Evolutionary conservation across 805 yeast species (phyloP).

Genomic region (Wickerhamiella hasegawae): DNA sequence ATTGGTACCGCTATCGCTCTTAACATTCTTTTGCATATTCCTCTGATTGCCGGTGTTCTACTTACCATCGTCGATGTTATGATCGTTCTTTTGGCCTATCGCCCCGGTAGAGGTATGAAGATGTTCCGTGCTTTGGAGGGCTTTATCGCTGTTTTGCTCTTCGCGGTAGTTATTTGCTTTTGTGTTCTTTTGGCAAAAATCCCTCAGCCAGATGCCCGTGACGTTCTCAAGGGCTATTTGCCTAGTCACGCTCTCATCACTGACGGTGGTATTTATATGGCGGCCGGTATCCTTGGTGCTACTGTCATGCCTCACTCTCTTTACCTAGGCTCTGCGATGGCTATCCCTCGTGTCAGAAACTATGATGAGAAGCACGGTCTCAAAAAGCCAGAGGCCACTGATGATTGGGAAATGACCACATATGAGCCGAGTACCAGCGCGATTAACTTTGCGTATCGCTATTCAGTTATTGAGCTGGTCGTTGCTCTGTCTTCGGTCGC

Average conservation of each 20-base stretch:
- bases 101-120: slow-evolving; percentile 68
- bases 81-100: slow-evolving; percentile 72
- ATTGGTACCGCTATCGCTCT: slow-evolving; percentile 95
- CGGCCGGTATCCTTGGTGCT: slow-evolving; percentile 82
- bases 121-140: slow-evolving; percentile 69
- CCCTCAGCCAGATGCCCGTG: slow-evolving; percentile 34
- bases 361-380: slow-evolving; percentile 54
- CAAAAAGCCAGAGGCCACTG: slow-evolving; percentile 12
- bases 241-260: slow-evolving; percentile 35
- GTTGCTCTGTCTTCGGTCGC: slow-evolving; percentile 67
- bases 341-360: slow-evolving; percentile 69
- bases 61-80: slow-evolving; percentile 77
- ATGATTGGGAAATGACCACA: slow-evolving; percentile 26
- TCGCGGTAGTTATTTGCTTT: slow-evolving; percentile 76
- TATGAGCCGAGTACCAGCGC: slow-evolving; percentile 65
- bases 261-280: slow-evolving; percentile 55
- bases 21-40: slow-evolving; percentile 66
- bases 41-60: slow-evolving; percentile 68
- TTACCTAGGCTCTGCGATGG: slow-evolving; percentile 77
- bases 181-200: slow-evolving; percentile 61
- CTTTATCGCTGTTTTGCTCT: slow-evolving; percentile 60
- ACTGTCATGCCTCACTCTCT: slow-evolving; percentile 92
- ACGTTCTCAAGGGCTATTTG: slow-evolving; percentile 53
- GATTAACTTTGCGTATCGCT: slow-evolving; percentile 52
- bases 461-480: slow-evolving; percentile 55